Evolutionary conservation across 2,329 filamentous ascomycete species (phyloP), one percentile per base, ranked within the genome.

Genomic region (Dryadomyces quercivorus): DNA sequence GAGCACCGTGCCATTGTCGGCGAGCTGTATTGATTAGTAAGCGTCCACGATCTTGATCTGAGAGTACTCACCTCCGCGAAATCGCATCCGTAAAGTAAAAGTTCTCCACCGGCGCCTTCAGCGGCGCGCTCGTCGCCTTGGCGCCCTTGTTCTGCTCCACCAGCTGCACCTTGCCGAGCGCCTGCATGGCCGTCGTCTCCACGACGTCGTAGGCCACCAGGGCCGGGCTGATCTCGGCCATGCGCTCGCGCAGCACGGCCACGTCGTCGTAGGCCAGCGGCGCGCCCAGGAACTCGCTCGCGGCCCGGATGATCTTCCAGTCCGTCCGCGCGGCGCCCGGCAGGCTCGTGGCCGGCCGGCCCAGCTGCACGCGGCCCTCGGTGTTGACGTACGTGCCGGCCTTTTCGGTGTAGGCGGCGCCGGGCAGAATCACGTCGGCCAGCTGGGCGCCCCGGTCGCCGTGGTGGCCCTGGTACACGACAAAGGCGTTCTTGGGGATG

Each of bases 51-150:
- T n/a, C n/a, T n/a, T n/a, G n/a, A n/a, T n/a, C n/a, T n/a, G n/a
- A n/a, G n/a, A n/a, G n/a, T n/a, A n/a, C 82, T 70, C 75, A 93
- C 89, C 89, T 96, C 80, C 93, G 85, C 43, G 91, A 95, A 70
- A 98, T 96, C 56, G 85, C 83, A 72, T 98, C 92, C 69, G 93
- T 98, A 72, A 97, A 95, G 75, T 91, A 98, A 71, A 98, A 98
- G 76, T 98, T 88, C 64, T 95, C 84, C 63, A 98, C 88, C 55
- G 86, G 82, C 72, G 87, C 88, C 76, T 84, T 88, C 64, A 98
- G 77, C 34, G 87, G 81, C 63, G 77, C 72, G n/a, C 82, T 84
- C 44, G 75, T 85, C n/a, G 78, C 65, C 71, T 88, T 85, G 51
- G 82, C 73, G 50, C 88, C 90, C 81, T 93, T 95, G 77, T 97